Conservation (phyloP, 768 basidiomycete genomes). For the Tricholoma hemisulphureum region DNA sequence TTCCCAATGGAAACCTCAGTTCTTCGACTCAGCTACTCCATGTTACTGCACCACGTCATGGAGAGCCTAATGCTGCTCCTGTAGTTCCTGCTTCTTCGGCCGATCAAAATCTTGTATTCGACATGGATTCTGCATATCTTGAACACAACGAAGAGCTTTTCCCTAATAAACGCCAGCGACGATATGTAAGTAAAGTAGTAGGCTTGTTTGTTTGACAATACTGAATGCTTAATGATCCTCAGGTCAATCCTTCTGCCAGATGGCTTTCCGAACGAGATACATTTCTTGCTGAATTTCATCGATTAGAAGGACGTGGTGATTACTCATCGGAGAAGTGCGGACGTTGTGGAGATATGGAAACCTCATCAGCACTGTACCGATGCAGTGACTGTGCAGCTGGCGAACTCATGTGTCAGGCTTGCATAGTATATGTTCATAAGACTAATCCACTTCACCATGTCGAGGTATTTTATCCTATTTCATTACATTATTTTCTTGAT, state of each 20-base stretch:
- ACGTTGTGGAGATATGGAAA: neutral
- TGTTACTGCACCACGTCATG: neutral
- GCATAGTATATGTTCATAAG: neutral
- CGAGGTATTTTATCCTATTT: neutral
- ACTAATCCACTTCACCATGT: neutral
- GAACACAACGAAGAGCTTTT: neutral
- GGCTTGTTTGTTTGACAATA: neutral
- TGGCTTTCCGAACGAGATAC: constrained; percentile 3
- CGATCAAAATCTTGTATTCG: too few species aligned
- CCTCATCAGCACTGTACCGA: neutral
- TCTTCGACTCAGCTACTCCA: neutral
- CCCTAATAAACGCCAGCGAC: neutral
- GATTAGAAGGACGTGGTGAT: constrained; percentile 6
- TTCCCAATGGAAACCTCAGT: neutral
- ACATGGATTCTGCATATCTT: neutral
- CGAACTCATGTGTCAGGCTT: neutral
- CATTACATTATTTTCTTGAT: neutral
- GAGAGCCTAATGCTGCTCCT: neutral
- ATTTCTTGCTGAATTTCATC: constrained; percentile 2
- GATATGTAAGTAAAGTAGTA: neutral
- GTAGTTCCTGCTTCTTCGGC: too few species aligned
- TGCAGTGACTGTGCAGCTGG: neutral
- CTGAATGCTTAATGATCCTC: neutral
- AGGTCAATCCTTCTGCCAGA: constrained; percentile 1
- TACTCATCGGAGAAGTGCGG: neutral